Percentiles rank a stretch among this genome's conserved stretches.
Evolutionary conservation across 1,139 yeast genomes (phyloP).

Genomic region (Torulaspora pretoriensis): DNA sequence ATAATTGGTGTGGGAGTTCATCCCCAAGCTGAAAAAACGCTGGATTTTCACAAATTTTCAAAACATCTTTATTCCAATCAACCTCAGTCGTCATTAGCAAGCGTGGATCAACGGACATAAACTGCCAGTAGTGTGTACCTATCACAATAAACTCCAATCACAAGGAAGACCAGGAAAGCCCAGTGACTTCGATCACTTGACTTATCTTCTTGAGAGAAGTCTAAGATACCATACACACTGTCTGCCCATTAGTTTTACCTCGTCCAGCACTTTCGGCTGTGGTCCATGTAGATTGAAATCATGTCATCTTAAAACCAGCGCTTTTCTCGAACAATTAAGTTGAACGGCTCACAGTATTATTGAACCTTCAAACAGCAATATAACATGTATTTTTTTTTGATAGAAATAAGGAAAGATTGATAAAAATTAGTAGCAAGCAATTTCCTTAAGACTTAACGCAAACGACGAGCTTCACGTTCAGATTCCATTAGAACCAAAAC

Average conservation of each 20-base stretch:
- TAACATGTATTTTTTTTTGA: conserved; percentile 5
- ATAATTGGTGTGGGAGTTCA: neutral
- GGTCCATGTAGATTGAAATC: conserved; percentile 13
- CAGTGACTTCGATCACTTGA: conserved; percentile 19
- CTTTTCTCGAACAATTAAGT: neutral
- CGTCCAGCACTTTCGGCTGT: conserved; percentile 9
- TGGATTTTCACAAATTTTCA: conserved; percentile 8
- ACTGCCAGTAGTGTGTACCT: neutral
- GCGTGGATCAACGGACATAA: conserved; percentile 1
- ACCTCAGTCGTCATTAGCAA: conserved; percentile 14
- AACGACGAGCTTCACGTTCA: conserved; percentile 92
- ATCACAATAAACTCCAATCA: conserved; percentile 1
- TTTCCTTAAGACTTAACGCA: conserved; percentile 42
- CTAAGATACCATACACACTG: conserved; percentile 2
- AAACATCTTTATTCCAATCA: conserved; percentile 8
- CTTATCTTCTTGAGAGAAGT: conserved; percentile 10
- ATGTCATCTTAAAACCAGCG: conserved; percentile 3
- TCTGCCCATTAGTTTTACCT: conserved; percentile 2
- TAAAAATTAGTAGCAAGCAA: conserved; percentile 4
- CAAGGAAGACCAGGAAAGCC: conserved; percentile 14
- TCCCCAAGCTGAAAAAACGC: neutral
- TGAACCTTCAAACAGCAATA: conserved; percentile 1
- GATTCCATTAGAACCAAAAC: conserved; percentile 99
- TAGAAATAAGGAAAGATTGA: conserved; percentile 9
- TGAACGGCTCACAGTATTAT: neutral